phyloP scores from a whole-genome alignment of 2,329 filamentous ascomycete species.

The Cladosporium sp. region DNA sequence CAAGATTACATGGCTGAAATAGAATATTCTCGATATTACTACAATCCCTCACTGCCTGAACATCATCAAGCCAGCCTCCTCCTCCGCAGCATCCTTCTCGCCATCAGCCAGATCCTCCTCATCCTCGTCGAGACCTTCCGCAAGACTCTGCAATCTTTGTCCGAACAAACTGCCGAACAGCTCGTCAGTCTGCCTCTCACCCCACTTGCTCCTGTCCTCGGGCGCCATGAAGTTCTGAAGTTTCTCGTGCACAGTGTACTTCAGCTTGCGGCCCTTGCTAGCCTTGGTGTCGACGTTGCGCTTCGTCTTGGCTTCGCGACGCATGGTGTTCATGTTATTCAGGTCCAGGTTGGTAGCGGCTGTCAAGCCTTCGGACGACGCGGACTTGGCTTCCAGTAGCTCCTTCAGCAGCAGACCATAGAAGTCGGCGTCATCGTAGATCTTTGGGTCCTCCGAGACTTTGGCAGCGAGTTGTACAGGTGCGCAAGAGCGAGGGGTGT shows the following conservation, averaged over 20 bases:
- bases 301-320: conserved; percentile 76
- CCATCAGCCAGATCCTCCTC: conserved; percentile 27
- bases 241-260: conserved; percentile 94
- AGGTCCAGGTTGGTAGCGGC: conserved; percentile 37
- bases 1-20: too few species aligned
- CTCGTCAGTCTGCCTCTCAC: conserved; percentile 69
- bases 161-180: conserved; percentile 50
- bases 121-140: conserved; percentile 44
- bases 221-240: conserved; percentile 97
- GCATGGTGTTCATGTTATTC: conserved; percentile 37
- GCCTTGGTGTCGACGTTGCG: conserved; percentile 88
- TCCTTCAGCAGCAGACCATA: conserved; percentile 92
- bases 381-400: conserved; percentile 80
- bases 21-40: neutral
- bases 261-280: conserved; percentile 89
- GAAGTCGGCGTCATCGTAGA: conserved; percentile 94
- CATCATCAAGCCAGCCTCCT: conserved; percentile 31
- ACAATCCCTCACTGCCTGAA: conserved; percentile 22
- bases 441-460: conserved; percentile 53
- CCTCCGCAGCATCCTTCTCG: conserved; percentile 24
- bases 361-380: conserved; percentile 48
- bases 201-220: conserved; percentile 77
- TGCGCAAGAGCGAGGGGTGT: conserved; percentile 70
- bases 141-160: conserved; percentile 37
- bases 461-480: conserved; percentile 54